phyloP scores from a whole-genome alignment of 495 filamentous ascomycete genomes.

The Cercophora newfieldiana region DNA sequence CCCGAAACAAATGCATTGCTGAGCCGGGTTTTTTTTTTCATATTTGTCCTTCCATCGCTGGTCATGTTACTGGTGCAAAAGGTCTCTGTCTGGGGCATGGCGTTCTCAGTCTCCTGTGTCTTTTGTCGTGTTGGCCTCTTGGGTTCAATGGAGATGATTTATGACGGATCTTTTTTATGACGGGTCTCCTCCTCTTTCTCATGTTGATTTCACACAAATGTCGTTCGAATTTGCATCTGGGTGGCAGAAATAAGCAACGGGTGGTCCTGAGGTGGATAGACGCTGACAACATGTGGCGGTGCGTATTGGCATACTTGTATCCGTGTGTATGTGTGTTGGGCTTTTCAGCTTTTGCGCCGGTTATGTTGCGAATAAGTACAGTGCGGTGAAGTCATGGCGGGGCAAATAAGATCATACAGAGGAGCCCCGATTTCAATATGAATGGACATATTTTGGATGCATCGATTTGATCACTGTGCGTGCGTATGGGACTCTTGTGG shows the following conservation, averaged over 20 bases:
- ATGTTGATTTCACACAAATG: background rate
- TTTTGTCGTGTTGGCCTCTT: background rate
- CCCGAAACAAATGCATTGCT: background rate
- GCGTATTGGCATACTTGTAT: background rate
- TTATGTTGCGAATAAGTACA: background rate
- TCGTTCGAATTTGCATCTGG: background rate
- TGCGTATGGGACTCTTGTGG: no score
- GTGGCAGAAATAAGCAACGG: background rate
- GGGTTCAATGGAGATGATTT: background rate
- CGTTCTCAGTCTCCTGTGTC: background rate
- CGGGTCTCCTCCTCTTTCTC: background rate
- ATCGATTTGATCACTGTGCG: no score
- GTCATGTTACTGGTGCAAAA: background rate
- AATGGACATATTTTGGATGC: no score
- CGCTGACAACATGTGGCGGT: no score
- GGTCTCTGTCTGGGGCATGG: background rate
- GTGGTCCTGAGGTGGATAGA: background rate
- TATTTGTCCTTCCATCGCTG: background rate
- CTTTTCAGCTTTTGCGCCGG: background rate
- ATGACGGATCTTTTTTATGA: background rate
- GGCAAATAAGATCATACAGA: no score
- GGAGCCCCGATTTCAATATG: no score
- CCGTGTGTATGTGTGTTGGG: background rate
- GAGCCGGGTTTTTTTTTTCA: background rate
- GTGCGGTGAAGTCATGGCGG: background rate